These are phyloP conservation scores for Cordyceps militaris DNA, from an alignment of 2,329 filamentous ascomycete genomes.

Conservation along the genomic window DNA sequence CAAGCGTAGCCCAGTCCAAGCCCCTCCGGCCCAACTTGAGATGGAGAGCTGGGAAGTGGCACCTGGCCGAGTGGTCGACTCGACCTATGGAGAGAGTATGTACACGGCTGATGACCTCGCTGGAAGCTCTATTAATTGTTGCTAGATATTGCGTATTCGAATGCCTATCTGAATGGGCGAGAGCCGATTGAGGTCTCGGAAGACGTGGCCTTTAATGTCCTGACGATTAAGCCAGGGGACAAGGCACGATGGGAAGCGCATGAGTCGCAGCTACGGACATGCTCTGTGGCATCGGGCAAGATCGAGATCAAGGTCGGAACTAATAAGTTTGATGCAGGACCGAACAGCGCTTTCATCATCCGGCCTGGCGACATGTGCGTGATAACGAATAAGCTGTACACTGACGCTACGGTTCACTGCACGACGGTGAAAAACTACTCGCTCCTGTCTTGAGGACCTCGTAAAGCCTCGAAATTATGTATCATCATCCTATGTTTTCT, in stretches of 20 bases:
- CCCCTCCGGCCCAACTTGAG: constrained; percentile 19
- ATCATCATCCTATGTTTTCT: neutral
- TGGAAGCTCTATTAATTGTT: neutral
- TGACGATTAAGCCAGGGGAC: constrained; percentile 33
- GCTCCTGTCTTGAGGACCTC: neutral
- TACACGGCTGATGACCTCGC: constrained; percentile 3
- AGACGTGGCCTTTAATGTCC: constrained; percentile 34
- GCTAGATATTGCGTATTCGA: constrained; percentile 39
- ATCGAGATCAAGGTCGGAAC: constrained; percentile 31
- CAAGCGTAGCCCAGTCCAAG: neutral
- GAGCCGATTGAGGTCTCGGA: constrained; percentile 30
- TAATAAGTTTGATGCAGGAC: constrained; percentile 34
- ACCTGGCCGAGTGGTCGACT: constrained; percentile 32
- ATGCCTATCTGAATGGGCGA: constrained; percentile 32
- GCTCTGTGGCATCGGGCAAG: constrained; percentile 36
- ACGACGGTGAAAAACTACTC: constrained; percentile 25
- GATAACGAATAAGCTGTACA: constrained; percentile 37
- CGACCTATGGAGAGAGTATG: constrained; percentile 29
- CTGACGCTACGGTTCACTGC: constrained; percentile 37
- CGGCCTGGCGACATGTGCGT: constrained; percentile 30
- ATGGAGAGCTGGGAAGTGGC: constrained; percentile 41
- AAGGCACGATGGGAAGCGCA: constrained; percentile 25
- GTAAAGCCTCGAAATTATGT: neutral
- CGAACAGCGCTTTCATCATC: constrained; percentile 38
- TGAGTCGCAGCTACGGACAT: constrained; percentile 28